These are phyloP conservation scores for Penicillium maclennaniae DNA, from an alignment of 495 filamentous ascomycete genomes.

Conservation along the genomic window DNA sequence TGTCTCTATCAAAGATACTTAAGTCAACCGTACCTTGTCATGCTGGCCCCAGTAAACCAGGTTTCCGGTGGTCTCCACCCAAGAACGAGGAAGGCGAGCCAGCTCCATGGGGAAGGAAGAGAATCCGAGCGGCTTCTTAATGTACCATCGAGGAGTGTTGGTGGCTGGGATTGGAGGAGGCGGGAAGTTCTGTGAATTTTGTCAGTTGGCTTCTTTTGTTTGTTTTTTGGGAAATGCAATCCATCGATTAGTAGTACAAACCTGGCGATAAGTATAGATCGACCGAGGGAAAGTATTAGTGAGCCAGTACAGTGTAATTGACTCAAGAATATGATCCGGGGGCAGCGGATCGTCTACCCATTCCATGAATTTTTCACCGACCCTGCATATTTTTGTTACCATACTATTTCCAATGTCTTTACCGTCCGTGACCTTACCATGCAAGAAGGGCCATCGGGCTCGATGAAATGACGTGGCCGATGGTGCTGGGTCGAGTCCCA, in stretches of 20 bases:
- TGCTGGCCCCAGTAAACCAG: conserved; percentile 48
- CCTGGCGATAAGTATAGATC: conserved; percentile 55
- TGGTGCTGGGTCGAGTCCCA: conserved; percentile 56
- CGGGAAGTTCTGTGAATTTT: conserved; percentile 15
- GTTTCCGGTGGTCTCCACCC: conserved; percentile 47
- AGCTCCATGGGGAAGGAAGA: conserved; percentile 56
- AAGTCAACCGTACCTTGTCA: conserved; percentile 22
- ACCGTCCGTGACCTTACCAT: conserved; percentile 45
- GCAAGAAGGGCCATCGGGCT: conserved; percentile 61
- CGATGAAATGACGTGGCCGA: conserved; percentile 53
- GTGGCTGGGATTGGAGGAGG: conserved; percentile 13
- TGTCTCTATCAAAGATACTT: too few relatives aligned
- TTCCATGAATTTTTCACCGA: conserved; percentile 64
- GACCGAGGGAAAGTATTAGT: conserved; percentile 54
- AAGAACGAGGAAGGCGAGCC: conserved; percentile 43
- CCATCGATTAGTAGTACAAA: conserved; percentile 10
- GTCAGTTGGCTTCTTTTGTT: background rate
- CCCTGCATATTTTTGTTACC: conserved; percentile 30
- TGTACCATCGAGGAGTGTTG: conserved; percentile 32
- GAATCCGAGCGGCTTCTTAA: conserved; percentile 57
- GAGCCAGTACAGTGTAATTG: conserved; percentile 63
- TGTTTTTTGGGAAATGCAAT: background rate
- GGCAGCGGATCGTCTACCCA: conserved; percentile 56
- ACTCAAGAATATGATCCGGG: conserved; percentile 53
- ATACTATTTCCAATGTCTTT: background rate